Base-by-base conservation (phyloP, 228 moss, liverwort and hornwort genomes). In the Sphagnum magellanicum region DNA sequence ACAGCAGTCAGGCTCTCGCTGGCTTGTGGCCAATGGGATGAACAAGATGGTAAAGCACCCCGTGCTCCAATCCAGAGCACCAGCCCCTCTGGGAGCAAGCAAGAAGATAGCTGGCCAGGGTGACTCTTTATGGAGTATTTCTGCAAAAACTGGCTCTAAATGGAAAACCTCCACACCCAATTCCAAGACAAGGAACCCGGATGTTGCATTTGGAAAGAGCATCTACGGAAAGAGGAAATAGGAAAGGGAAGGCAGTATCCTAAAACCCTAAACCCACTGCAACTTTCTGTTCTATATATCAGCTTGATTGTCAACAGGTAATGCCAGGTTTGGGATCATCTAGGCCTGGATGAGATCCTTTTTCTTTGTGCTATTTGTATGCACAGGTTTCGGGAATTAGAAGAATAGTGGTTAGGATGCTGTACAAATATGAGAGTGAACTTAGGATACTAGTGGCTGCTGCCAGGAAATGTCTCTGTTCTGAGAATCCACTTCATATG, bases 1-100 rank as follows among this genome's bases (percentile, higher is more conserved):
- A 70, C 90, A 88, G 70, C 93, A 90, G 74, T 92, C 94, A 70
- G 93, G 92, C 5, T 98, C 98, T 60, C 88, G 98, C 50, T 98
- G 98, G 98, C 90, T 98, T 77, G 85, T 84, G 67, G 98, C 98
- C 12, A 98, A 86, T 81, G 98, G 98, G 63, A 98, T 98, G 94
- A 79, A 82, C 70, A 93, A 98, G 82, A 76, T 71, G 47, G 49
- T 80, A 1, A 98, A 92, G 76, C 79, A 77, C 50, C 73, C 87
- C 48, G 73, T 76, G 50, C 69, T 84, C 4, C 85, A 83, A 71
- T 50, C 70, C 50, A 93, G 86, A 76, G 76, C 87, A 57, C 68
- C 71, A 61, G 5, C 78, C 68, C 65, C 84, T 46, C 68, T 77
- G 67, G 61, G 48, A 69, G 83, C 80, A 72, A 14, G 10, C 68